These are phyloP conservation scores for Salix arbutifolia DNA, from an alignment of 345 rosid genomes.

Conservation along the genomic window DNA sequence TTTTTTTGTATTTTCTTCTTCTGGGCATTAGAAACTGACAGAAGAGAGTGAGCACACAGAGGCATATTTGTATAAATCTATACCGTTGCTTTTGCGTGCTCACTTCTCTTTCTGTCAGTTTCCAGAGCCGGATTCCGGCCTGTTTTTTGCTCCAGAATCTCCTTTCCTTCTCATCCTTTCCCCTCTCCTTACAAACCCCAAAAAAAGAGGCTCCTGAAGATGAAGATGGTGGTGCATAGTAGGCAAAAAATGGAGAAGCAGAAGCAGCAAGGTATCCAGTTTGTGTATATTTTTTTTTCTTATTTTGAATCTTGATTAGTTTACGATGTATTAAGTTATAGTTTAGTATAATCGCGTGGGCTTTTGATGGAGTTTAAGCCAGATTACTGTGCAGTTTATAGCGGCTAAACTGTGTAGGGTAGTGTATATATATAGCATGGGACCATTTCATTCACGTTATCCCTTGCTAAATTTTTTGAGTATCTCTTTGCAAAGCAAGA, in stretches of 20 bases:
- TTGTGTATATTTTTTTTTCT: conserved; percentile 1
- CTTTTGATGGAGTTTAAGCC: conserved; percentile 37
- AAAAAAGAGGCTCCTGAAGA: not conserved
- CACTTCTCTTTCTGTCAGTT: conserved; percentile 93
- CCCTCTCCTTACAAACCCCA: not conserved
- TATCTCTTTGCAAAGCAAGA: not conserved
- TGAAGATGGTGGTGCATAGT: not conserved
- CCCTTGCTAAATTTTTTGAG: conserved; percentile 7
- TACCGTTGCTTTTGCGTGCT: conserved; percentile 88
- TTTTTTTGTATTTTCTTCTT: not conserved
- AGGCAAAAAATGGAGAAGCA: not conserved
- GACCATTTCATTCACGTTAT: conserved; percentile 44
- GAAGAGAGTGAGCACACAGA: conserved; percentile 99
- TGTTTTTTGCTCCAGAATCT: conserved; percentile 26
- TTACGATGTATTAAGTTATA: conserved; percentile 19
- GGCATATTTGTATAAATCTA: conserved; percentile 52
- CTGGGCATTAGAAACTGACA: conserved; percentile 68
- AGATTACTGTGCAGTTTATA: conserved; percentile 31
- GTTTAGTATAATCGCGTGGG: conserved; percentile 41
- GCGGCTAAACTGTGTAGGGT: conserved; percentile 16
- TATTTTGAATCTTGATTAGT: conserved; percentile 8
- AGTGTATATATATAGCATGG: conserved; percentile 24
- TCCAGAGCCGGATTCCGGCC: conserved; percentile 44
- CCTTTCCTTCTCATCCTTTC: not conserved
- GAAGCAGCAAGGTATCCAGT: not conserved